Conservation (phyloP, 2,329 filamentous ascomycete species). For the Trichocomaceae sp. region DNA sequence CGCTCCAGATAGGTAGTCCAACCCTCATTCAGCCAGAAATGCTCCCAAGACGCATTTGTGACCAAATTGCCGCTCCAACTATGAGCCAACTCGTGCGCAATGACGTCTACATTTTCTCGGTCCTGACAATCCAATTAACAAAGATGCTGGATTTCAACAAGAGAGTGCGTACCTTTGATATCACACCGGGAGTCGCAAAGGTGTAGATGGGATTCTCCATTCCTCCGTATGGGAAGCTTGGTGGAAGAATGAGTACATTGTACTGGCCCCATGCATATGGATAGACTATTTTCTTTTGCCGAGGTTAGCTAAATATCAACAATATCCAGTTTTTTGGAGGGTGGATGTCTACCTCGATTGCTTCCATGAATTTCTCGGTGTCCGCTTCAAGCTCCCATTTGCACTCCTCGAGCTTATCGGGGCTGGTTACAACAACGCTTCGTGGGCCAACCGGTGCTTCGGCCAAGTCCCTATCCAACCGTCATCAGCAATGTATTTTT, state of each 20-base stretch:
- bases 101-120: conserved; percentile 87
- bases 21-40: conserved; percentile 62
- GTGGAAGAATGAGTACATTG: conserved; percentile 84
- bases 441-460: conserved; percentile 80
- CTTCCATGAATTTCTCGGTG: conserved; percentile 85
- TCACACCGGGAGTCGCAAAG: conserved; percentile 89
- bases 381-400: conserved; percentile 89
- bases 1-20: conserved; percentile 96
- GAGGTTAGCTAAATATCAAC: conserved; percentile 15
- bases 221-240: conserved; percentile 83
- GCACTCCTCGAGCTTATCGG: conserved; percentile 74
- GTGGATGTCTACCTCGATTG: conserved; percentile 48
- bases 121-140: conserved; percentile 39
- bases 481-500: not conserved
- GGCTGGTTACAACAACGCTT: conserved; percentile 77
- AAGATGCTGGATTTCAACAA: not conserved
- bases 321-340: not conserved
- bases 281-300: conserved; percentile 56
- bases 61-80: conserved; percentile 81
- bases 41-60: conserved; percentile 47
- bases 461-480: conserved; percentile 63
- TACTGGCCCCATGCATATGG: conserved; percentile 93
- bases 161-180: conserved; percentile 57
- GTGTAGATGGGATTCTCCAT: conserved; percentile 88
- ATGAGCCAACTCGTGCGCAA: conserved; percentile 73